Evolutionary conservation across 257 asterid species (phyloP).

Genomic region (Lavandula angustifolia): DNA sequence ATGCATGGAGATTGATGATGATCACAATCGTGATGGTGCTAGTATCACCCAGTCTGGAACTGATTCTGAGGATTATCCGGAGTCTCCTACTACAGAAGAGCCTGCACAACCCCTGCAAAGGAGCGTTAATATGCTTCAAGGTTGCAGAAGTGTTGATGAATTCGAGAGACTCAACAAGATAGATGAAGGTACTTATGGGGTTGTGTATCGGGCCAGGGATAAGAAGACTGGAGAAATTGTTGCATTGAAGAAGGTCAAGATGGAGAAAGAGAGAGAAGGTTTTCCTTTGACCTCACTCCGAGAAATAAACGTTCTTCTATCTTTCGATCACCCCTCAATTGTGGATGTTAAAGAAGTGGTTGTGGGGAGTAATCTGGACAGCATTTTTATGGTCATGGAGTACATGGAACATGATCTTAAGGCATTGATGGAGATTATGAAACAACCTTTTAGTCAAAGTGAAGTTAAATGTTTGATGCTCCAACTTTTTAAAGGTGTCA

Average conservation of each 20-base stretch:
- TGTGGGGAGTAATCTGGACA: conserved; percentile 82
- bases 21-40: conserved; percentile 40
- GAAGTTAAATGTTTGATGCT: conserved; percentile 95
- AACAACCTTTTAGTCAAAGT: conserved; percentile 82
- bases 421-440: conserved; percentile 85
- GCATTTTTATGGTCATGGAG: conserved; percentile 96
- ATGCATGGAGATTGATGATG: conserved; percentile 55
- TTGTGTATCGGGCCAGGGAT: conserved; percentile 85
- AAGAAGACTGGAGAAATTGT: conserved; percentile 88
- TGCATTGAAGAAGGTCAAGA: conserved; percentile 92
- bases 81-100: conserved; percentile 49
- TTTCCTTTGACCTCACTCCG: conserved; percentile 88
- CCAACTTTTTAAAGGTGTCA: conserved; percentile 79
- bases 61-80: conserved; percentile 56
- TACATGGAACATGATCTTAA: conserved; percentile 98
- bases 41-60: conserved; percentile 48
- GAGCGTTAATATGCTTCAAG: conserved; percentile 85
- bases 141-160: conserved; percentile 87
- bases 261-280: conserved; percentile 97
- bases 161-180: conserved; percentile 91
- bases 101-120: conserved; percentile 48
- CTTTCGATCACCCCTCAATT: conserved; percentile 74
- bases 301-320: conserved; percentile 86
- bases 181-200: conserved; percentile 93
- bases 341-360: conserved; percentile 97